Percentiles rank a stretch among this genome's conserved stretches.
Conservation (phyloP, 768 basidiomycete species). For the Ramaria rubella region DNA sequence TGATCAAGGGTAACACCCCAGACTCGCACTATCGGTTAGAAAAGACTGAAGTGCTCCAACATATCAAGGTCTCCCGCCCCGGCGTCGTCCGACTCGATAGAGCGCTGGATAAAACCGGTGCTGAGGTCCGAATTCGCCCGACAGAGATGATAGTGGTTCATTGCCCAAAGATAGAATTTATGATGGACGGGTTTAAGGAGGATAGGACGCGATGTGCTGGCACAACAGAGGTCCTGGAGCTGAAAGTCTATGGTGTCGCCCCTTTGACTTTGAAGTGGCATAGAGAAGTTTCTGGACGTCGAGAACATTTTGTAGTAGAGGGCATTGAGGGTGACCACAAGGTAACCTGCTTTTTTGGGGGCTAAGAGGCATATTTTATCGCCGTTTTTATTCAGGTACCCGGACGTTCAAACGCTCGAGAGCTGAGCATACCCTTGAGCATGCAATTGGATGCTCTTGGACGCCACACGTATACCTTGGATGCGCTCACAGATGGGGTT, state of each 20-base stretch:
- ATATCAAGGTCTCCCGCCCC: constrained; percentile 67
- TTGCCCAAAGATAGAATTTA: constrained; percentile 73
- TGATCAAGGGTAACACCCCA: constrained; percentile 12
- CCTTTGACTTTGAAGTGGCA: constrained; percentile 68
- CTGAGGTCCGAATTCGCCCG: constrained; percentile 64
- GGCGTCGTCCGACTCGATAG: constrained; percentile 70
- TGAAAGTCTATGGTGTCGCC: constrained; percentile 18
- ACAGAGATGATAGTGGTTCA: constrained; percentile 68
- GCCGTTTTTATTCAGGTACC: constrained; percentile 8
- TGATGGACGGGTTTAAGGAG: constrained; percentile 31
- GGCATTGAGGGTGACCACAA: constrained; percentile 65
- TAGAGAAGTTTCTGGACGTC: constrained; percentile 56
- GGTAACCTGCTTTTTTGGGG: constrained; percentile 9
- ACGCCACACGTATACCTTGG: constrained; percentile 64
- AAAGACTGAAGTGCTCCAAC: constrained; percentile 65
- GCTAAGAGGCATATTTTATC: background rate
- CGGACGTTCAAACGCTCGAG: constrained; percentile 35
- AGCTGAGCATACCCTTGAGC: constrained; percentile 61
- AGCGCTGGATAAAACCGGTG: constrained; percentile 50
- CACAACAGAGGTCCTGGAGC: constrained; percentile 36
- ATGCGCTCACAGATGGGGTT: constrained; percentile 75
- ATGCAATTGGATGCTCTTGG: constrained; percentile 59
- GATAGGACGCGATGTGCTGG: constrained; percentile 62
- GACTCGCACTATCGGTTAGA: constrained; percentile 31
- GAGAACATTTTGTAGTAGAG: constrained; percentile 73